Percentiles rank a stretch among this genome's conserved stretches.
These are phyloP conservation scores for Arabidopsis suecica DNA, from an alignment of 345 rosid species.

Conservation along the genomic window DNA sequence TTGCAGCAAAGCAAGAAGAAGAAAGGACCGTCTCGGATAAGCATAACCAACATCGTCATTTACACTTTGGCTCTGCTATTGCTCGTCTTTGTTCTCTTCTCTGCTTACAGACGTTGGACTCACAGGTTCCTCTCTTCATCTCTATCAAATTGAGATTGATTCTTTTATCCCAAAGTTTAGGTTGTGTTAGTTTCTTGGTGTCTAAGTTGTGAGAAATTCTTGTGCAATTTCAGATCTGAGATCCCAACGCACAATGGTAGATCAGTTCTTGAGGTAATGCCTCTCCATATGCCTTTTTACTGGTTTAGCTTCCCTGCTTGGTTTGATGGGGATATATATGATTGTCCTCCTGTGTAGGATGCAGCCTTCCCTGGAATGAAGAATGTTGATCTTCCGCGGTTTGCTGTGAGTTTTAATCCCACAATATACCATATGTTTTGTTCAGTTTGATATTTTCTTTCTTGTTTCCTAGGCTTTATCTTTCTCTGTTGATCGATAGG, in stretches of 20 bases:
- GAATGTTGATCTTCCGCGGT: slow-evolving; percentile 58
- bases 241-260: slow-evolving; percentile 48
- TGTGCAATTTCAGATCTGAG: slow-evolving; percentile 56
- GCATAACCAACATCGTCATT: slow-evolving; percentile 54
- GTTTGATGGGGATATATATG: slow-evolving; percentile 6
- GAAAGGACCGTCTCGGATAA: slow-evolving; percentile 66
- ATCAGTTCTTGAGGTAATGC: slow-evolving; percentile 56
- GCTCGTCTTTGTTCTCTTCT: slow-evolving; percentile 57
- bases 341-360: slow-evolving; percentile 43
- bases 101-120: slow-evolving; percentile 66
- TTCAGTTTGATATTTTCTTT: not conserved
- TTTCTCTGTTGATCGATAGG: slow-evolving; percentile 45
- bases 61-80: slow-evolving; percentile 53
- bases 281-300: slow-evolving; percentile 5
- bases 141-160: not conserved
- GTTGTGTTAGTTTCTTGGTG: not conserved
- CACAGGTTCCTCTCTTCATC: slow-evolving; percentile 49
- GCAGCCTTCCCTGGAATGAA: slow-evolving; percentile 46
- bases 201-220: slow-evolving; percentile 23
- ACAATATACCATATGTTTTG: not conserved
- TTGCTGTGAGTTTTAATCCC: slow-evolving; percentile 50
- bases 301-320: not conserved
- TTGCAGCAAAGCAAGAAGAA: slow-evolving; percentile 80
- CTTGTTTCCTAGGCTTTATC: not conserved
- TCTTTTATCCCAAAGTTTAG: not conserved